Evolutionary conservation across 805 yeast species (phyloP).

Genomic region (Ogataea thermomethanolica): DNA sequence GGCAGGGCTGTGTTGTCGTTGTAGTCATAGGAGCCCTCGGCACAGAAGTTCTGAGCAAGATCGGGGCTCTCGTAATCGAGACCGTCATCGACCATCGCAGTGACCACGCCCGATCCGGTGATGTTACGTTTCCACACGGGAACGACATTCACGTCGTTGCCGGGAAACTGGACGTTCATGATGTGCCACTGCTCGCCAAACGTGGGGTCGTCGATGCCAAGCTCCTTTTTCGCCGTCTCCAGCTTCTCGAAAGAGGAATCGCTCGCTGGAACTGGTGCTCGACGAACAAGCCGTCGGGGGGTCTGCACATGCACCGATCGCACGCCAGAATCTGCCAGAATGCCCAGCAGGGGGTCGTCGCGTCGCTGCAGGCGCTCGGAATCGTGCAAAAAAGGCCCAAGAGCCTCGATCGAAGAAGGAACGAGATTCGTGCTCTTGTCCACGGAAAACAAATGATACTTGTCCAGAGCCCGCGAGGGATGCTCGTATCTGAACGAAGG

Average conservation of each 20-base stretch:
- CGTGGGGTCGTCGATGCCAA: constrained; percentile 77
- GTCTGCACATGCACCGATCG: constrained; percentile 53
- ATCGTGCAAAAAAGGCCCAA: constrained; percentile 34
- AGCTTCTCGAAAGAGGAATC: constrained; percentile 53
- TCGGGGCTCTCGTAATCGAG: constrained; percentile 79
- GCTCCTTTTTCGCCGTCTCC: constrained; percentile 44
- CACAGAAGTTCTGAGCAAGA: constrained; percentile 61
- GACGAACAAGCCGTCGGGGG: constrained; percentile 48
- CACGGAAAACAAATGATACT: constrained; percentile 66
- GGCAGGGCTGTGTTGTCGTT: constrained; percentile 76
- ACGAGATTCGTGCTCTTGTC: constrained; percentile 25
- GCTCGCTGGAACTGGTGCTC: constrained; percentile 54
- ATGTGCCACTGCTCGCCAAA: constrained; percentile 89
- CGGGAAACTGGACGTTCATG: constrained; percentile 67
- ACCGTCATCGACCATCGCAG: constrained; percentile 94
- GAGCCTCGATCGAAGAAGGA: constrained; percentile 20
- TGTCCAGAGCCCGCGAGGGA: constrained; percentile 53
- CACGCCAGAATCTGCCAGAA: constrained; percentile 33
- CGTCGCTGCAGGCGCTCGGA: constrained; percentile 1
- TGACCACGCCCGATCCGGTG: constrained; percentile 77
- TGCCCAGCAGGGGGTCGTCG: constrained; percentile 5
- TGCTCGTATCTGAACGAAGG: constrained; percentile 60
- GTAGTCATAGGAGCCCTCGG: constrained; percentile 90
- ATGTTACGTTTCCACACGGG: constrained; percentile 81
- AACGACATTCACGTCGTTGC: constrained; percentile 82